Conservation (phyloP, 371 early-diverging fungal genomes). For the Rhizomucor pusillus region DNA sequence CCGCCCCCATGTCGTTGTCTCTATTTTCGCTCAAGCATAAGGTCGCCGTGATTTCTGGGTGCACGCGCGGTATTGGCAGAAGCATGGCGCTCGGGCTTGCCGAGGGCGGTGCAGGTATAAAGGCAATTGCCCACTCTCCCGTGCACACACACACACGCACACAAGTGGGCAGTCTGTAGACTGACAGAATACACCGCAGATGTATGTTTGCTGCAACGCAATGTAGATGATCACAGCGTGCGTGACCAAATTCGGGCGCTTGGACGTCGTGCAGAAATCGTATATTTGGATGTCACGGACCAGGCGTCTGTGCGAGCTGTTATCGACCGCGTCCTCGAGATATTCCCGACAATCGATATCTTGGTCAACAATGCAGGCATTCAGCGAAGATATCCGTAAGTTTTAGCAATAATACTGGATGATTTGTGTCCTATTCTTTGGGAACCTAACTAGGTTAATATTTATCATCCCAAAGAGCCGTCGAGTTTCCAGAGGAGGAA, state of each 20-base stretch:
- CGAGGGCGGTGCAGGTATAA: slow-evolving; percentile 35
- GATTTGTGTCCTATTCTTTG: neutral
- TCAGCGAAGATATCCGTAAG: slow-evolving; percentile 19
- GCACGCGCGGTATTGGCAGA: slow-evolving; percentile 30
- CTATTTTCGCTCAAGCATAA: slow-evolving; percentile 30
- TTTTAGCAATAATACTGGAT: neutral
- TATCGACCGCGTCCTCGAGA: slow-evolving; percentile 17
- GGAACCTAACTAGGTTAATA: neutral
- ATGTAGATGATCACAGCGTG: slow-evolving; percentile 13
- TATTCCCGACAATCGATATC: slow-evolving; percentile 26
- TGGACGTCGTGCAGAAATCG: slow-evolving; percentile 25
- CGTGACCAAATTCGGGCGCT: slow-evolving; percentile 22
- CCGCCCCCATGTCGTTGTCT: too few relatives aligned
- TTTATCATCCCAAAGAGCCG: too few relatives aligned
- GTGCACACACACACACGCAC: too few relatives aligned
- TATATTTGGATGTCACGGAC: slow-evolving; percentile 17
- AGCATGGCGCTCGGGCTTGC: slow-evolving; percentile 31
- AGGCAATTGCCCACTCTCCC: too few relatives aligned
- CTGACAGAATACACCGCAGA: slow-evolving; percentile 12
- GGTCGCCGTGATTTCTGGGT: slow-evolving; percentile 26
- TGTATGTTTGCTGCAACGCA: slow-evolving; percentile 27
- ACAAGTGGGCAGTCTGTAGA: too few relatives aligned
- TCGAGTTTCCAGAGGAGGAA: slow-evolving; percentile 30
- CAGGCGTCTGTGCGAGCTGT: slow-evolving; percentile 15
- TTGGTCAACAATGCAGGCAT: slow-evolving; percentile 39